Conservation (phyloP, 805 yeast genomes). For the Saccharomycopsis sp. region DNA sequence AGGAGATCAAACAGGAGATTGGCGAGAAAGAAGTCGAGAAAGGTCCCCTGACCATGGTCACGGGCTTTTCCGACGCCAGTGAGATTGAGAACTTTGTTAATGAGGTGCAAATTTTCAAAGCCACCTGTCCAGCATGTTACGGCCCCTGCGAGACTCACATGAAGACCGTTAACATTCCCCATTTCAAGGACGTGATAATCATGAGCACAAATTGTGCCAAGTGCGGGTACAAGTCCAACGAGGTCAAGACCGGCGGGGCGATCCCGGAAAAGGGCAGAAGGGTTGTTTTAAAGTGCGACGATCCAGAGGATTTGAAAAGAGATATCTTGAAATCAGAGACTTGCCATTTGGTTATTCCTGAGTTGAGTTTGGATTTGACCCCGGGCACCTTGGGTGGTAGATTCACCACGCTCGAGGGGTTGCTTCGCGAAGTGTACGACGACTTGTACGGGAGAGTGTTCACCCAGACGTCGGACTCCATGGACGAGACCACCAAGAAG, state of each 20-base stretch:
- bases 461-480: conserved; percentile 80
- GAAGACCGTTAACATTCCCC: conserved; percentile 96
- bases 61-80: conserved; percentile 62
- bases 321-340: conserved; percentile 93
- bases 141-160: conserved; percentile 83
- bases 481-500: conserved; percentile 68
- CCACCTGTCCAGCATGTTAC: conserved; percentile 87
- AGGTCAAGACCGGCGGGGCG: conserved; percentile 97
- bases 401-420: conserved; percentile 94
- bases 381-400: conserved; percentile 98
- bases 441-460: conserved; percentile 82
- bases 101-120: conserved; percentile 88
- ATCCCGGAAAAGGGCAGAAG: conserved; percentile 79
- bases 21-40: conserved; percentile 20
- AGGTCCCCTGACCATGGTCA: conserved; percentile 31
- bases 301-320: conserved; percentile 83
- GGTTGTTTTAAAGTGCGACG: conserved; percentile 64
- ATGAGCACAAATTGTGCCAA: conserved; percentile 90
- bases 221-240: conserved; percentile 95
- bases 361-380: conserved; percentile 78
- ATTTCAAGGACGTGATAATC: conserved; percentile 92
- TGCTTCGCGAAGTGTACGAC: conserved; percentile 78
- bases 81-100: conserved; percentile 79
- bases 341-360: conserved; percentile 80
- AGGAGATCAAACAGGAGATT: conserved; percentile 29